phyloP scores from a whole-genome alignment of 495 filamentous ascomycete species.

The Aspergillus carlsbadensis region DNA sequence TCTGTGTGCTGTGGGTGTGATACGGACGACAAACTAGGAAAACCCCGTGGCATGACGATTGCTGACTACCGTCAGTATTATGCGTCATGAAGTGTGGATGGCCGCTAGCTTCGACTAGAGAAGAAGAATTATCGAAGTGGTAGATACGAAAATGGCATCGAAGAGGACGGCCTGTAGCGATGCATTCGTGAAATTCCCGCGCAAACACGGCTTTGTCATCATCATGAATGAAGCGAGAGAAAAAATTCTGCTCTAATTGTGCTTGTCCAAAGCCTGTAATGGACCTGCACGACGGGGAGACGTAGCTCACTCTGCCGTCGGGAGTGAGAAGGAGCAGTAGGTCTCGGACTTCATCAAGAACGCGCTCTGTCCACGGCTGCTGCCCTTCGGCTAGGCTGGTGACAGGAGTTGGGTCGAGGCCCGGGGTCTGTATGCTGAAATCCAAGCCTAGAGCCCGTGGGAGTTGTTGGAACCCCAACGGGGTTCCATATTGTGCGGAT shows the following conservation, averaged over 20 bases:
- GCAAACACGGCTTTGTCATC: conserved; percentile 86
- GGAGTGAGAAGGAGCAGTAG: conserved; percentile 83
- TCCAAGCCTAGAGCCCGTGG: conserved; percentile 15
- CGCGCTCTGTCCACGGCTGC: conserved; percentile 85
- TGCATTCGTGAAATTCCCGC: conserved; percentile 87
- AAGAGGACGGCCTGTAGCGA: conserved; percentile 73
- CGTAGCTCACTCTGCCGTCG: conserved; percentile 79
- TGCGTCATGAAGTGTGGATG: conserved; percentile 73
- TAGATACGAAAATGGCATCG: conserved; percentile 89
- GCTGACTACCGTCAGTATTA: conserved; percentile 23
- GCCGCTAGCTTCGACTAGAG: conserved; percentile 85
- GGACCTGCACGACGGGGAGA: conserved; percentile 73
- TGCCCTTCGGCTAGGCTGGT: conserved; percentile 60
- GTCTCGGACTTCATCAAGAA: conserved; percentile 88
- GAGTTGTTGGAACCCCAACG: conserved; percentile 19
- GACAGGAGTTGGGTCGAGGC: conserved; percentile 17
- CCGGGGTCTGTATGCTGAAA: conserved; percentile 1
- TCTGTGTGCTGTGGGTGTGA: conserved; percentile 77
- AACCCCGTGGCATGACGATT: conserved; percentile 73
- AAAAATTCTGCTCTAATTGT: conserved; percentile 70
- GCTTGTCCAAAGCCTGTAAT: conserved; percentile 73
- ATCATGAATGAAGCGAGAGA: conserved; percentile 79
- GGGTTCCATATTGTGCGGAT: background rate
- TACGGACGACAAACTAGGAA: conserved; percentile 95
- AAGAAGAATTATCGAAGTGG: conserved; percentile 69